Evolutionary conservation across 2,329 filamentous ascomycete genomes (phyloP), one percentile per base, ranked within the genome.

Genomic region (Ophiostoma himal-ulmi): DNA sequence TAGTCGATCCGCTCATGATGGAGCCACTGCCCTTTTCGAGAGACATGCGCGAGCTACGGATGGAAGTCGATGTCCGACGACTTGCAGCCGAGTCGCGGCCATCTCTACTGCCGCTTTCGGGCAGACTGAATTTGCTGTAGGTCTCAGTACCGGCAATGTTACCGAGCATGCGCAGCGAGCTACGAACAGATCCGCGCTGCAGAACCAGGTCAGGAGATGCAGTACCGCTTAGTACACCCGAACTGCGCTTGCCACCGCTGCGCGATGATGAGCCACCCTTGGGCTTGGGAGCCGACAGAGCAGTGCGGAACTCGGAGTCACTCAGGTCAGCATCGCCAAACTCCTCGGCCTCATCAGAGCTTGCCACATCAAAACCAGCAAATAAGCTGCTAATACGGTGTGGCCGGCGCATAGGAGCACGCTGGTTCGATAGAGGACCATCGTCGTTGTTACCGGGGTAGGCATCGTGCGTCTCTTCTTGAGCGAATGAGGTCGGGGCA

Each of bases 321-420:
- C 86, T 90, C 72, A 86, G 73, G 67, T 91, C 88, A 4, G 78
- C 81, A 71, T 89, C 87, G 39, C 79, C 82, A 77, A 89, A 89
- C 37, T 90, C 87, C 57, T 89, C 87, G 2, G 77, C 82, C 70
- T 91, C 89, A 64, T 89, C 89, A 8, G 89, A 89, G 75, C 88
- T 92, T 64, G 83, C 84, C 14, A 87, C 87, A 66, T 94, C 91
- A 74, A 96, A 95, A 0, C 92, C 92, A 41, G 92, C 91, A 78
- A 95, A 95, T n/a, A 96, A 82, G 77, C 91, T 95, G 79, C 91
- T 94, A 67, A 92, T 89, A 70, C 92, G 85, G 76, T 91, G 89
- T 0, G 91, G 91, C 20, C 89, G 86, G 72, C 89, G 86, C 77
- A 91, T 83, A 1, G 88, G 85, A 1, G 84, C 83, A 69, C 83